Base-by-base conservation (phyloP, 2,329 filamentous ascomycete species). In the Pyricularia grisea region DNA sequence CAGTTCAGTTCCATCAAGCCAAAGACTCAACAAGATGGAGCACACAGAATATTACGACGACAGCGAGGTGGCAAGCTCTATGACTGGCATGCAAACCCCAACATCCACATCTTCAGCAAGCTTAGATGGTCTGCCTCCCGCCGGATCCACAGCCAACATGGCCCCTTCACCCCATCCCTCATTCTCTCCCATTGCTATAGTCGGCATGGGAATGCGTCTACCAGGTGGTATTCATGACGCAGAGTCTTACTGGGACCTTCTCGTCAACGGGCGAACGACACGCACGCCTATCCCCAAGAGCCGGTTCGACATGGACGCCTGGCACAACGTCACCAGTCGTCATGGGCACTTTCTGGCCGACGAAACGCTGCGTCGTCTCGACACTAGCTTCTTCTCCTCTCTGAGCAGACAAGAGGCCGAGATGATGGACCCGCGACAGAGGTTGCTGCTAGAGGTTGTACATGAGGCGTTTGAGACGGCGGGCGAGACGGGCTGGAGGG, bases 151-250 rank as follows among this genome's bases (percentile, higher is more conserved):
- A n/a, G 20, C 42, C 17, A 50, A 7, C 42, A 50, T n/a, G 11
- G 11, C 42, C 7, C 7, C 42, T n/a, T 20, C 17, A n/a, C 4
- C 42, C 5, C 42, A 50, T n/a, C 1, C 42, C 14, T 50, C 42
- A 4, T 68, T 68, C 20, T 2, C 67, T 12, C 75, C 77, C 5
- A 74, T 79, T 25, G 77, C 77, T 27, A 76, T 78, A 58, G 71
- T 75, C 12, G 77, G 77, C n/a, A 76, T 78, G 70, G 77, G 72
- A 1, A 70, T 77, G 69, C 73, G 76, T 9, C 74, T 79, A 3
- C 77, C 77, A 0, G 77, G 77, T 2, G 71, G 73, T 1, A 71
- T 79, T 7, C 65, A 69, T 1, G 73, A 73, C 33, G 68, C 73
- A 0, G 67, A 73, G 9, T 73, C 72, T 3, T 77, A 75, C 60